These are phyloP conservation scores for Spergularia azorica DNA, from an alignment of 179 eudicot species.

Conservation along the genomic window DNA sequence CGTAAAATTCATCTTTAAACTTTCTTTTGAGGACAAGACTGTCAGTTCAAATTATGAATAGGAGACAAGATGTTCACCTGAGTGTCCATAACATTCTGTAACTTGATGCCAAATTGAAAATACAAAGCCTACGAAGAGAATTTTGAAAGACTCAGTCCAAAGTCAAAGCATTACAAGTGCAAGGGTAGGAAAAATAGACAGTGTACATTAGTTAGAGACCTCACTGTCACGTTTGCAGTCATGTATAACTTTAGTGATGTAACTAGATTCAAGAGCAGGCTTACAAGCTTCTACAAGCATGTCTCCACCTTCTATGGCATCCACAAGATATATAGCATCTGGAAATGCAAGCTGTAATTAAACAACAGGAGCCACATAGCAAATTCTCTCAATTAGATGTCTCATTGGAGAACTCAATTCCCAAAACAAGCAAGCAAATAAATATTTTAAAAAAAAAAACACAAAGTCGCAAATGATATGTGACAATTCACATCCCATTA, in stretches of 20 bases:
- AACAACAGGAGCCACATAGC: background rate
- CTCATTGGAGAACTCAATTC: no score
- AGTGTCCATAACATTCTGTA: constrained; percentile 91
- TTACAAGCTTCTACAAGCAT: constrained; percentile 84
- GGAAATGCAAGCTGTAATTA: constrained; percentile 83
- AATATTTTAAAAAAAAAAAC: no score
- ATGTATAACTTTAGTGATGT: constrained; percentile 92
- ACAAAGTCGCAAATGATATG: background rate
- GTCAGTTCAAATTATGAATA: background rate
- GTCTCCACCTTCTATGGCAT: constrained; percentile 83
- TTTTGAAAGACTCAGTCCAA: constrained; percentile 13
- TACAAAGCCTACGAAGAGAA: constrained; percentile 61
- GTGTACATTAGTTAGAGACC: constrained; percentile 50
- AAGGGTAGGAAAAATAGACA: background rate
- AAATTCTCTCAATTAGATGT: background rate
- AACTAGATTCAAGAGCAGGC: constrained; percentile 90
- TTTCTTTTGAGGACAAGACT: background rate
- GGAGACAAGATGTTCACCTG: constrained; percentile 52
- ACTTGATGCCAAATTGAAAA: constrained; percentile 88
- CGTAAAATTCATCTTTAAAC: background rate
- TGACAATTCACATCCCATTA: background rate
- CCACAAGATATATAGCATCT: constrained; percentile 93
- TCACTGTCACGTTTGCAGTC: constrained; percentile 99
- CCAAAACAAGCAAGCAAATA: background rate
- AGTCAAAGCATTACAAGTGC: background rate